Evolutionary conservation across 2,329 filamentous ascomycete species (phyloP).

Genomic region (Stagonosporopsis vannaccii): DNA sequence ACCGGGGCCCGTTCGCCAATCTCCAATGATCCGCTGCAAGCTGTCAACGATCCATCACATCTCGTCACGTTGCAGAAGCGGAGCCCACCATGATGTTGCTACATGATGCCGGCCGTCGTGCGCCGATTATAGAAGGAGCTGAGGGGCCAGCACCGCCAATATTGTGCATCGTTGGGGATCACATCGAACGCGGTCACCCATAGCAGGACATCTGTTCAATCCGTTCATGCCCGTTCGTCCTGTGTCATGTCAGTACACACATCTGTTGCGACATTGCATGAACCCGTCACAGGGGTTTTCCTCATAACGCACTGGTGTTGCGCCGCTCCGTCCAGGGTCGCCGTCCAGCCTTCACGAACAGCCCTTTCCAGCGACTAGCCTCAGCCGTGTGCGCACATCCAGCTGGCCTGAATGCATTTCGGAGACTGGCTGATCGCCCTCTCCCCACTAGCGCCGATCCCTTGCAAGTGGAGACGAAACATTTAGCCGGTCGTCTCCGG

Average conservation of each 20-base stretch:
- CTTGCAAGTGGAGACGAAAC: constrained; percentile 13
- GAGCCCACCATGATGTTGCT: constrained; percentile 5
- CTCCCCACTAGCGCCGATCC: constrained; percentile 9
- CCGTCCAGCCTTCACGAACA: background rate
- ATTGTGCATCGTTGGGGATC: background rate
- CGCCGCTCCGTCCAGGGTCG: background rate
- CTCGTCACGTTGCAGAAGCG: constrained; percentile 18
- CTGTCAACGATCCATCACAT: constrained; percentile 17
- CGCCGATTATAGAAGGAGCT: constrained; percentile 1
- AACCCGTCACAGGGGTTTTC: background rate
- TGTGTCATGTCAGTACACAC: background rate
- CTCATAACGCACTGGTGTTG: background rate
- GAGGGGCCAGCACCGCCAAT: background rate
- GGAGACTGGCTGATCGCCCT: constrained; percentile 6
- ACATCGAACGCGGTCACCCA: background rate
- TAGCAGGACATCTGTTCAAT: background rate
- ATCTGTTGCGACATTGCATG: background rate
- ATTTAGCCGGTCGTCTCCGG: constrained; percentile 19
- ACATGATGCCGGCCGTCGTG: constrained; percentile 8
- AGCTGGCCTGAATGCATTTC: constrained; percentile 5
- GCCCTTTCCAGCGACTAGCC: background rate
- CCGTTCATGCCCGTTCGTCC: background rate
- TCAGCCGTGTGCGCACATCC: constrained; percentile 10
- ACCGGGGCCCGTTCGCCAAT: constrained; percentile 19
- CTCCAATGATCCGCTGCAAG: constrained; percentile 19